Evolutionary conservation across 2,329 filamentous ascomycete species (phyloP), one percentile per base, ranked within the genome.

Genomic region (Stagonosporopsis tanaceti): DNA sequence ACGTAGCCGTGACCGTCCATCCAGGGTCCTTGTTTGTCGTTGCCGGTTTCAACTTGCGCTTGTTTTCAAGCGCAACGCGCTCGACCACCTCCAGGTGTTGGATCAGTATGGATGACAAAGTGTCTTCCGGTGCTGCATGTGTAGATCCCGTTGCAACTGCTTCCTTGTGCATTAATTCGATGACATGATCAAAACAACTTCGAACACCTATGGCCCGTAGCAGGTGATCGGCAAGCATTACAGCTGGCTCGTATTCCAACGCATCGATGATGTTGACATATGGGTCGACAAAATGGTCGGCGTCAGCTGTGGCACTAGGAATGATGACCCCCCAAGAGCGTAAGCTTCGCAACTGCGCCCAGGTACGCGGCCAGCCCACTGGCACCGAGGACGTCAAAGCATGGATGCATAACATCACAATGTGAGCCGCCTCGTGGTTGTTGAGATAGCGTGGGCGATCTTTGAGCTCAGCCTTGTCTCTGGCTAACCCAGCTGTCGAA

Each of bases 161-260:
- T 17, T 41, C 44, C 9, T 47, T 32, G 3, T 58, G 25, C 14
- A 72, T 51, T 14, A 55, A 66, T 14, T 77, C 77, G 7, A 79
- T 76, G 40, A 84, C 81, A 54, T 82, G 80, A 57, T 81, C 69
- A 52, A 82, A 83, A 32, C 81, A 81, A 40, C 78, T 71, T 9
- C 82, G 78, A 20, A 79, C 79, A 6, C 79, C 79, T 46, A 86
- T 77, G 46, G 77, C 82, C 47, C 78, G 77, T 22, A 82, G 76
- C 32, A 86, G 67, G 11, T 81, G 78, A 46, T 77, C 77, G n/a
- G 81, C 72, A 30, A 86, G 72, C 22, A 82, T 79, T 41, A 84
- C 66, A 17, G 81, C 82, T 25, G 82, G 74, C 37, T 84, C 82
- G 66, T 84, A 80, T 58, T 84, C 82, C 14, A 84, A 70, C 35